Evolutionary conservation across 352 stramenopile species (phyloP).

Genomic region (Phytophthora aleatoria): DNA sequence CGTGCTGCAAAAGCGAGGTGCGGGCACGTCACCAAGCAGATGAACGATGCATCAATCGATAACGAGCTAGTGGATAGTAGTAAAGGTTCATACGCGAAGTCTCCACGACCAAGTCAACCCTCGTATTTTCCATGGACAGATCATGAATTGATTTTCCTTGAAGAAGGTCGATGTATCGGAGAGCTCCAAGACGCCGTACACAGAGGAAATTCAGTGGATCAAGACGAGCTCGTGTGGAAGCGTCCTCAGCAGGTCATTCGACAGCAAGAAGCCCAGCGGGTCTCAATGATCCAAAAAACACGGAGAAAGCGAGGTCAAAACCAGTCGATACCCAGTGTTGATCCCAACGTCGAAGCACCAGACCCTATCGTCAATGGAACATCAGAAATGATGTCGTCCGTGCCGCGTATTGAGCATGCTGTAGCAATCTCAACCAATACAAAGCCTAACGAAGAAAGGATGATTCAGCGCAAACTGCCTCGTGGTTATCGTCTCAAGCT

Average conservation of each 20-base stretch:
- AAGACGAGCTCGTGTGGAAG: conserved; percentile 44
- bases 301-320: conserved; percentile 9
- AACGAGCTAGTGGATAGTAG: not conserved
- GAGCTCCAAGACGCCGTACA: conserved; percentile 26
- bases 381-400: no score
- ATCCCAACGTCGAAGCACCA: no score
- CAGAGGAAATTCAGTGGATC: conserved; percentile 9
- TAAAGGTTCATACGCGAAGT: not conserved
- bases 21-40: not conserved
- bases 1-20: not conserved
- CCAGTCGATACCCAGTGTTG: not conserved
- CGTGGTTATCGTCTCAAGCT: conserved; percentile 9
- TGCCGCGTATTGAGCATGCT: not conserved
- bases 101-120: not conserved
- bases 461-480: not conserved
- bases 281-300: conserved; percentile 6
- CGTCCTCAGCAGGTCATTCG: conserved; percentile 41
- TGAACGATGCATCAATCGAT: not conserved
- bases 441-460: not conserved
- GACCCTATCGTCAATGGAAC: no score
- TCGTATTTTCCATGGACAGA: conserved; percentile 40
- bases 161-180: conserved; percentile 45
- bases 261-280: conserved; percentile 32
- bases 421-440: not conserved
- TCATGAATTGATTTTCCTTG: conserved; percentile 51